Evolutionary conservation across 2,329 filamentous ascomycete species (phyloP).

Genomic region (Huntiella decipiens): DNA sequence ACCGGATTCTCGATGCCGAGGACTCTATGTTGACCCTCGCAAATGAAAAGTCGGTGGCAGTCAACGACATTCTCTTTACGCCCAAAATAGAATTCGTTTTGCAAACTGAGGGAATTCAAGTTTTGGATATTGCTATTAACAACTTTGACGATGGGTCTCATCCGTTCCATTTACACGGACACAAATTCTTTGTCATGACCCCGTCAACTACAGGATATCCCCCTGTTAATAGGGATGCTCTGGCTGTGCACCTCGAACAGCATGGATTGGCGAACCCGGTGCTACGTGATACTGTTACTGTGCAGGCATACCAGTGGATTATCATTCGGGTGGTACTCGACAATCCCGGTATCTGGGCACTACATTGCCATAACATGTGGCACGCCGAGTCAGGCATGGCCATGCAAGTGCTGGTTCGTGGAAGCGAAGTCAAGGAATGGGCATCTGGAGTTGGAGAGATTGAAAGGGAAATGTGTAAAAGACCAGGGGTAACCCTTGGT

Average conservation of each 20-base stretch:
- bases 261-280: slow-evolving; percentile 18
- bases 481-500: slow-evolving; percentile 17
- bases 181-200: slow-evolving; percentile 28
- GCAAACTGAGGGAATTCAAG: slow-evolving; percentile 30
- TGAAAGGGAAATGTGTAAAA: slow-evolving; percentile 16
- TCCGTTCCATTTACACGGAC: slow-evolving; percentile 34
- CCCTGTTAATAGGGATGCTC: slow-evolving; percentile 13
- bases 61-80: slow-evolving; percentile 18
- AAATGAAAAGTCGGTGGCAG: slow-evolving; percentile 6
- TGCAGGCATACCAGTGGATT: slow-evolving; percentile 35
- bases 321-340: slow-evolving; percentile 35
- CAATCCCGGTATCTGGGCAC: slow-evolving; percentile 37
- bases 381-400: slow-evolving; percentile 37
- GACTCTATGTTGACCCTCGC: background rate
- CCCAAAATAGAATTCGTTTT: slow-evolving; percentile 23
- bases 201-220: slow-evolving; percentile 20
- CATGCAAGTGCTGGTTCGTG: slow-evolving; percentile 33
- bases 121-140: slow-evolving; percentile 20
- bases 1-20: slow-evolving; percentile 18
- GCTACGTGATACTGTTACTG: slow-evolving; percentile 26
- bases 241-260: slow-evolving; percentile 15
- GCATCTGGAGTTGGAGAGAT: slow-evolving; percentile 6
- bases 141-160: slow-evolving; percentile 19
- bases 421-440: background rate
- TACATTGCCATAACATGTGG: slow-evolving; percentile 42